phyloP scores from a whole-genome alignment of 2,329 filamentous ascomycete genomes.

The Diaporthe citriasiana region DNA sequence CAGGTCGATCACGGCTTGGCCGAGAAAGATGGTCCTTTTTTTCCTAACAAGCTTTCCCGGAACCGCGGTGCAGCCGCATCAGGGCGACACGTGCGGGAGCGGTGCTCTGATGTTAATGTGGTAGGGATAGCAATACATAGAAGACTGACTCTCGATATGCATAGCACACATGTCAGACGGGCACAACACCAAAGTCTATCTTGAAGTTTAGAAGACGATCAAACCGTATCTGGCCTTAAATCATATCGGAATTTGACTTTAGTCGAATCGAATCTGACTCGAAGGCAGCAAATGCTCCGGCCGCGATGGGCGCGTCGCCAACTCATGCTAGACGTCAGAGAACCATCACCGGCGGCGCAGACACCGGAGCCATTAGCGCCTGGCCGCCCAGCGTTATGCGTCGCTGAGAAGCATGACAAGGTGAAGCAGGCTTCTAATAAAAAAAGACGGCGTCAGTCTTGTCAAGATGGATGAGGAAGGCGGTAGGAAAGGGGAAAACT shows the following conservation, averaged over 20 bases:
- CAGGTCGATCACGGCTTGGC: constrained; percentile 8
- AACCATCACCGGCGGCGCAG: neutral
- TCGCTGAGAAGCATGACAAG: constrained; percentile 3
- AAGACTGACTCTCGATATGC: constrained; percentile 26
- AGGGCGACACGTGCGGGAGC: neutral
- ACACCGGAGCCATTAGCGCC: neutral
- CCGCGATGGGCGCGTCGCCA: constrained; percentile 4
- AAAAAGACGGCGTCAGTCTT: constrained; percentile 9
- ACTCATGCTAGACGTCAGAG: constrained; percentile 1
- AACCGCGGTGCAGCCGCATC: neutral
- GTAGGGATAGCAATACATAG: neutral
- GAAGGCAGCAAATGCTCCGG: neutral
- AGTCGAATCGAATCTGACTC: constrained; percentile 9
- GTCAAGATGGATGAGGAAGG: constrained; percentile 30
- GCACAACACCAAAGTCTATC: neutral
- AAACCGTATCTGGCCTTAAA: constrained; percentile 27
- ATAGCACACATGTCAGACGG: constrained; percentile 20
- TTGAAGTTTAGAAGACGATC: constrained; percentile 8
- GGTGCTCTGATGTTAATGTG: neutral
- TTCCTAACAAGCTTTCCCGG: neutral
- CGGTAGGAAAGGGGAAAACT: constrained; percentile 26
- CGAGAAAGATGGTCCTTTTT: neutral
- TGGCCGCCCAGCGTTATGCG: constrained; percentile 2
- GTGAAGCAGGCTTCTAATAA: constrained; percentile 2
- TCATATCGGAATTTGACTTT: constrained; percentile 8